phyloP scores from a whole-genome alignment of 2,329 filamentous ascomycete species.

The Phialophora tarda region DNA sequence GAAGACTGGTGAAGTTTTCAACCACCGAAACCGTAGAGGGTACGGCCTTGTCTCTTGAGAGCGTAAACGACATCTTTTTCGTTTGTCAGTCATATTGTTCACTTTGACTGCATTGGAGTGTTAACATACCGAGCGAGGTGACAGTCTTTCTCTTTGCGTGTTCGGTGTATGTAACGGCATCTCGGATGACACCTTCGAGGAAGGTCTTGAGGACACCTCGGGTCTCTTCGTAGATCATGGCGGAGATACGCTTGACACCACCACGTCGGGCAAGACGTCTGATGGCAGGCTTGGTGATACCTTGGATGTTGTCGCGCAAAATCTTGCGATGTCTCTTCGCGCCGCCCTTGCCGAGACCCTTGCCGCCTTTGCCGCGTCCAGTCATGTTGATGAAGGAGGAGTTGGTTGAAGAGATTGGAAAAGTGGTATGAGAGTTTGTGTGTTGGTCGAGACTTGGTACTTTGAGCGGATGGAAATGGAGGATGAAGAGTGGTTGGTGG shows the following conservation, averaged over 20 bases:
- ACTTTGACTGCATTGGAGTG: neutral
- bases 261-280: conserved; percentile 98
- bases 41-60: conserved; percentile 69
- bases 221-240: conserved; percentile 85
- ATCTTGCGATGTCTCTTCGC: conserved; percentile 99
- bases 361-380: conserved; percentile 86
- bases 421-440: conserved; percentile 29
- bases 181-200: conserved; percentile 80
- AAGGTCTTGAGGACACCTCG: conserved; percentile 81
- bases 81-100: neutral
- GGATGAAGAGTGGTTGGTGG: conserved; percentile 30
- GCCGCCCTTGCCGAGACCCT: conserved; percentile 97
- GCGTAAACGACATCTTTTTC: conserved; percentile 64
- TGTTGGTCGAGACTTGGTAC: conserved; percentile 16
- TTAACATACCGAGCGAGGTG: neutral
- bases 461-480: conserved; percentile 27
- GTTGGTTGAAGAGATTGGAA: conserved; percentile 27
- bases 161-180: conserved; percentile 81
- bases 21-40: conserved; percentile 86
- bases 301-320: conserved; percentile 99
- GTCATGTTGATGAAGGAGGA: conserved; percentile 58
- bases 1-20: conserved; percentile 54
- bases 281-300: conserved; percentile 98
- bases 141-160: conserved; percentile 48
- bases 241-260: conserved; percentile 99